These are phyloP conservation scores for Naganishia onofrii DNA, from an alignment of 768 basidiomycete genomes.

Conservation along the genomic window DNA sequence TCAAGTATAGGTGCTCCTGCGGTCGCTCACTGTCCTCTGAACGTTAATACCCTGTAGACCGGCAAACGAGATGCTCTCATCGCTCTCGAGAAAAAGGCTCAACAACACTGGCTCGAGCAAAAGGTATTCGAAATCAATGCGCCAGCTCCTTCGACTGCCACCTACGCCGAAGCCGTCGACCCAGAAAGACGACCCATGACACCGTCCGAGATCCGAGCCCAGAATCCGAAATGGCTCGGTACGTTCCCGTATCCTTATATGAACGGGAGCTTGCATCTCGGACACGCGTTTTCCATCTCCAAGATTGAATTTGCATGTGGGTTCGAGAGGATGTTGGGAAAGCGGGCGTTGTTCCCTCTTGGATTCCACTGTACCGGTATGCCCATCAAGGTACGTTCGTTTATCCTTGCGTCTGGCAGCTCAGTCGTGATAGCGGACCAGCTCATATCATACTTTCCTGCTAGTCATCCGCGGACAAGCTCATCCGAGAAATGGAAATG, in stretches of 20 bases:
- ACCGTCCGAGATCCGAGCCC: slow-evolving; percentile 62
- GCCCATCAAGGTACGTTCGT: slow-evolving; percentile 94
- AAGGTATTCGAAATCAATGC: slow-evolving; percentile 81
- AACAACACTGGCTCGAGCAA: slow-evolving; percentile 72
- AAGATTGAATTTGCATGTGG: slow-evolving; percentile 97
- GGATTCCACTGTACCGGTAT: slow-evolving; percentile 97
- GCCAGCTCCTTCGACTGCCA: slow-evolving; percentile 57
- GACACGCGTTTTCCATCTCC: slow-evolving; percentile 95
- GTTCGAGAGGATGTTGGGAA: slow-evolving; percentile 90
- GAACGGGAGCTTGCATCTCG: slow-evolving; percentile 95
- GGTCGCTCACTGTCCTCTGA: not conserved
- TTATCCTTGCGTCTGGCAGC: no score
- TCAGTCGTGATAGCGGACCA: not conserved
- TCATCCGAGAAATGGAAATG: slow-evolving; percentile 92
- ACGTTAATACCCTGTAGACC: slow-evolving; percentile 64
- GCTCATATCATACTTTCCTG: slow-evolving; percentile 9
- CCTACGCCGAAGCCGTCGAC: slow-evolving; percentile 53
- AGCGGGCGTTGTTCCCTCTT: slow-evolving; percentile 91
- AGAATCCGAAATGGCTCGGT: slow-evolving; percentile 95
- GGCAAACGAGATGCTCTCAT: slow-evolving; percentile 86
- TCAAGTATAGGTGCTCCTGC: not conserved
- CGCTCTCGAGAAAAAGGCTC: slow-evolving; percentile 78
- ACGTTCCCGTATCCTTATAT: slow-evolving; percentile 96
- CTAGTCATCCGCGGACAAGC: slow-evolving; percentile 94
- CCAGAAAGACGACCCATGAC: slow-evolving; percentile 52